phyloP scores from a whole-genome alignment of 768 basidiomycete species.

The Chalciporus chontae region DNA sequence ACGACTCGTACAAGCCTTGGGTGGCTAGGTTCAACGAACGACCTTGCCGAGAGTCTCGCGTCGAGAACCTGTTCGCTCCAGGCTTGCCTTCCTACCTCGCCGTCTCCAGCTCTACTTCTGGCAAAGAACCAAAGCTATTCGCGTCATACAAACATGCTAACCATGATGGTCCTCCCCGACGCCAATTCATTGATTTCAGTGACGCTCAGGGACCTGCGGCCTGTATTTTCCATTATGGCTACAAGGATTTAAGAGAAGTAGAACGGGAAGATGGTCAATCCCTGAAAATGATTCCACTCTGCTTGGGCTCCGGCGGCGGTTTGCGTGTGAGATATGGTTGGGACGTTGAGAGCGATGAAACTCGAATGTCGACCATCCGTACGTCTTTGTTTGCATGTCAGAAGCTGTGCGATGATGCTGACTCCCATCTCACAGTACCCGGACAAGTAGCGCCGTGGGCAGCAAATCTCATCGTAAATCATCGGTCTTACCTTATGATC shows the following conservation, averaged over 20 bases:
- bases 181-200: neutral
- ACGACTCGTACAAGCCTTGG: slow-evolving; percentile 12
- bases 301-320: neutral
- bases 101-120: slow-evolving; percentile 14
- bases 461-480: slow-evolving; percentile 7
- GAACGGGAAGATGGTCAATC: neutral
- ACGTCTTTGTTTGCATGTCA: neutral
- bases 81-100: slow-evolving; percentile 11
- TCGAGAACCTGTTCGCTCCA: slow-evolving; percentile 14
- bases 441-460: slow-evolving; percentile 7
- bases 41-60: slow-evolving; percentile 6
- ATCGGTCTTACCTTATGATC: slow-evolving; percentile 13
- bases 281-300: neutral
- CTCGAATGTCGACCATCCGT: slow-evolving; percentile 7
- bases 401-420: neutral
- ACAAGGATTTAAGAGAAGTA: neutral
- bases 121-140: slow-evolving; percentile 10
- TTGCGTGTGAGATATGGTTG: slow-evolving; percentile 7
- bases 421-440: neutral
- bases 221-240: neutral
- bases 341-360: slow-evolving; percentile 9
- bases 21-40: slow-evolving; percentile 5
- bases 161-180: neutral
- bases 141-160: neutral
- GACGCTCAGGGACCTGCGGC: neutral